Evolutionary conservation across 1,139 yeast species (phyloP), one percentile per base, ranked within the genome.

Genomic region (Suhomyces taliae): DNA sequence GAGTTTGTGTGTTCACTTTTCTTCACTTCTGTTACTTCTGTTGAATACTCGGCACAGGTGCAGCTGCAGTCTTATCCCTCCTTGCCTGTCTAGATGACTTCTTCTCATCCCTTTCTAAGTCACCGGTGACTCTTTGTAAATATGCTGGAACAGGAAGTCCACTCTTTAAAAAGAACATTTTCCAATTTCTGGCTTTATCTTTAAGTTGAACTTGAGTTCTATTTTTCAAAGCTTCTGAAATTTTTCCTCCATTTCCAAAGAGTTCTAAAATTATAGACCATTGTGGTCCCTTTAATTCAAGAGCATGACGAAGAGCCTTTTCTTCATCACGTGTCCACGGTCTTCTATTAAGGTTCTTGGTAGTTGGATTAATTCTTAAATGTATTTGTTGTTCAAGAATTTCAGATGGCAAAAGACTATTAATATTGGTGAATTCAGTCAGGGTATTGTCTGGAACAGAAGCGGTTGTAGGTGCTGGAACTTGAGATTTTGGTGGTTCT

Each of bases 181-280:
- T 93, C 89, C 97, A 87, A 61, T 93, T 93, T 54, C 98, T 78
- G 0, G 98, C 98, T 62, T 93, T 93, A 63, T 93, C 99, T 63
- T 93, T 93, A 49, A 93, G 75, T 64, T 91, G 98, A 10, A 91
- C 90, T 61, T 90, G 96, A 10, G 87, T 85, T 60, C 98, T 76
- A 60, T 90, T 88, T 64, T 89, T 91, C 55, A 93, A 74, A 1
- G 85, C 83, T 64, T 93, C 97, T 27, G 86, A 83, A 27, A 87
- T 78, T 40, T 85, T 79, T 5, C 99, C 99, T 8, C 97, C 98
- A 8, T 95, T 87, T 0, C 99, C 99, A 63, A 87, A 88, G 27
- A 87, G 70, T 58, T 89, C 97, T 41, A 90, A 67, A 46, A 93
- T 93, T 47, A 87, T 87, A 1, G 95, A 78, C 99, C 99, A 93